A percentile compares a stretch with the other conserved stretches of the same genome.
These are phyloP conservation scores for Withania somnifera DNA, from an alignment of 305 asterid genomes.

Conservation along the genomic window DNA sequence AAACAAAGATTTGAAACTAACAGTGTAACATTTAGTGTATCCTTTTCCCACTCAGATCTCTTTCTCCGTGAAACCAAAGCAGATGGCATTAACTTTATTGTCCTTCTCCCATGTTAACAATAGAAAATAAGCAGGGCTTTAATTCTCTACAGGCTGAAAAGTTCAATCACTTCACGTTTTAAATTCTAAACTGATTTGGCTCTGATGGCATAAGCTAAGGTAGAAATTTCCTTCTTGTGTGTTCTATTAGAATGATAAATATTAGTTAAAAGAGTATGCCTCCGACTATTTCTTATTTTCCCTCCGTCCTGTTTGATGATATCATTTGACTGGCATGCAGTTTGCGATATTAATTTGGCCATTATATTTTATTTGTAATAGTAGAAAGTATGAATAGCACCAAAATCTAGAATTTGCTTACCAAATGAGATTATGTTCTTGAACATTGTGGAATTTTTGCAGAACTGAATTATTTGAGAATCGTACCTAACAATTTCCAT, in stretches of 20 bases:
- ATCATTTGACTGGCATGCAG: background rate
- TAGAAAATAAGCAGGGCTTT: background rate
- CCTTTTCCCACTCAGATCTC: background rate
- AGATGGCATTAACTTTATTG: background rate
- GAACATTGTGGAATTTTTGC: background rate
- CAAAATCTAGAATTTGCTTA: background rate
- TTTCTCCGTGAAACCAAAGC: background rate
- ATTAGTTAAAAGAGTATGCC: background rate
- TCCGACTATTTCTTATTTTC: background rate
- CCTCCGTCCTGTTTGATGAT: background rate
- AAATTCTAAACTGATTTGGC: background rate
- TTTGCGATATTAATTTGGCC: background rate
- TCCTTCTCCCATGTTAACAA: background rate
- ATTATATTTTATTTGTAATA: background rate
- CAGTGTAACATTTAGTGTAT: background rate
- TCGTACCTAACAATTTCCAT: background rate
- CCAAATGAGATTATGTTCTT: background rate
- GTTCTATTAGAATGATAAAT: background rate
- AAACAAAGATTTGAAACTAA: too few relatives aligned
- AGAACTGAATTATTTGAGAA: background rate
- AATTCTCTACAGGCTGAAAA: background rate
- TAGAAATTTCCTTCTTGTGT: background rate
- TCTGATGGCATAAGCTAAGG: background rate
- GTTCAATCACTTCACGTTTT: background rate
- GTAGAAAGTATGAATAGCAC: background rate